Evolutionary conservation across 2,329 filamentous ascomycete genomes (phyloP).

Genomic region (Chrysosporium queenslandicum): DNA sequence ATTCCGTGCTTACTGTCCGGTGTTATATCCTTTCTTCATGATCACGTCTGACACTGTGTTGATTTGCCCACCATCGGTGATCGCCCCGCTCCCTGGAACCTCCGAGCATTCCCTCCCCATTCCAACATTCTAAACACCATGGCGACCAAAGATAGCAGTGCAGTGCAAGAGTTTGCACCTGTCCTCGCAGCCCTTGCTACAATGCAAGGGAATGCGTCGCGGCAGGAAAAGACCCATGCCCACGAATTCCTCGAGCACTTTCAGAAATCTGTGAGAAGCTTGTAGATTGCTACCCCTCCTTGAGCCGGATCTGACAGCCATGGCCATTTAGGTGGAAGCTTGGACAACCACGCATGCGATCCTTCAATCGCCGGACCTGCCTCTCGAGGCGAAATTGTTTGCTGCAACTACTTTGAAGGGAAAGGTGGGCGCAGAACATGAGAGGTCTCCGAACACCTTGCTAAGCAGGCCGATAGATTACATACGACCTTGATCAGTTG

Average conservation of each 20-base stretch:
- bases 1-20: not conserved
- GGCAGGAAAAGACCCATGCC: constrained; percentile 75
- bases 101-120: not conserved
- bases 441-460: not conserved
- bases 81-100: constrained; percentile 8
- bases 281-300: constrained; percentile 7
- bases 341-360: constrained; percentile 84
- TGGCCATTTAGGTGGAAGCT: constrained; percentile 58
- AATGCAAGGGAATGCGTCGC: constrained; percentile 75
- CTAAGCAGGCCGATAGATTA: constrained; percentile 54
- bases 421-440: constrained; percentile 58
- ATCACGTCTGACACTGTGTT: constrained; percentile 8
- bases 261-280: constrained; percentile 77
- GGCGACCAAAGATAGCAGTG: constrained; percentile 55
- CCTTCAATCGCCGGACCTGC: constrained; percentile 63
- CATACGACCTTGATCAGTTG: constrained; percentile 88
- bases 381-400: constrained; percentile 82
- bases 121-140: constrained; percentile 39
- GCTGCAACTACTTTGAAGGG: constrained; percentile 94
- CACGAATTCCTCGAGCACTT: constrained; percentile 88
- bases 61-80: constrained; percentile 5
- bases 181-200: constrained; percentile 82
- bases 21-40: constrained; percentile 3
- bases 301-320: constrained; percentile 3
- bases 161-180: constrained; percentile 61